Evolutionary conservation across 2,329 filamentous ascomycete genomes (phyloP).

Genomic region (Monosporascus sp.): DNA sequence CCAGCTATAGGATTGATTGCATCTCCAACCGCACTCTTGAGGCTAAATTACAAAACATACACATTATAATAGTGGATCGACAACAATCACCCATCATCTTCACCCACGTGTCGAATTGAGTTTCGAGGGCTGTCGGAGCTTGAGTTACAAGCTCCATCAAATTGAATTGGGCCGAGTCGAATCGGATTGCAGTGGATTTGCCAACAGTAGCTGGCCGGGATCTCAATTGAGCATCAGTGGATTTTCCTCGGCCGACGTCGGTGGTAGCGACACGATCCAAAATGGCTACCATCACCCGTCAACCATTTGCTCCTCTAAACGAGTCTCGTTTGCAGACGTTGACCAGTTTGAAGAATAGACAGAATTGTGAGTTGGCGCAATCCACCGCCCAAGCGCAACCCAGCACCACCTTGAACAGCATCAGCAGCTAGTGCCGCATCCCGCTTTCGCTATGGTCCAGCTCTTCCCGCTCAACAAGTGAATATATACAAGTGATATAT

Average conservation of each 20-base stretch:
- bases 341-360: constrained; percentile 72
- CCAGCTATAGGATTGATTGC: constrained; percentile 6
- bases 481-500: background rate
- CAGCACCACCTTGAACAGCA: background rate
- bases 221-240: constrained; percentile 6
- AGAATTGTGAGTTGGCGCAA: constrained; percentile 54
- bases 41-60: constrained; percentile 24
- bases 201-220: background rate
- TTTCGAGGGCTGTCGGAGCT: background rate
- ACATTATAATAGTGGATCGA: background rate
- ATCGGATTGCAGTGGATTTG: constrained; percentile 3
- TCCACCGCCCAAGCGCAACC: background rate
- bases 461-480: background rate
- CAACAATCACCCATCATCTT: background rate
- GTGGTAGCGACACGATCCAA: constrained; percentile 15
- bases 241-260: constrained; percentile 6
- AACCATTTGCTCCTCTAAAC: constrained; percentile 72
- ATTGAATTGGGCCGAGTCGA: constrained; percentile 4
- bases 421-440: background rate
- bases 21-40: constrained; percentile 5
- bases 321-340: constrained; percentile 64
- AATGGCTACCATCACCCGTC: constrained; percentile 57
- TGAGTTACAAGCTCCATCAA: background rate
- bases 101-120: background rate
- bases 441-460: background rate